phyloP scores from a whole-genome alignment of 208 protist species.

The Angomonas ambiguus region DNA sequence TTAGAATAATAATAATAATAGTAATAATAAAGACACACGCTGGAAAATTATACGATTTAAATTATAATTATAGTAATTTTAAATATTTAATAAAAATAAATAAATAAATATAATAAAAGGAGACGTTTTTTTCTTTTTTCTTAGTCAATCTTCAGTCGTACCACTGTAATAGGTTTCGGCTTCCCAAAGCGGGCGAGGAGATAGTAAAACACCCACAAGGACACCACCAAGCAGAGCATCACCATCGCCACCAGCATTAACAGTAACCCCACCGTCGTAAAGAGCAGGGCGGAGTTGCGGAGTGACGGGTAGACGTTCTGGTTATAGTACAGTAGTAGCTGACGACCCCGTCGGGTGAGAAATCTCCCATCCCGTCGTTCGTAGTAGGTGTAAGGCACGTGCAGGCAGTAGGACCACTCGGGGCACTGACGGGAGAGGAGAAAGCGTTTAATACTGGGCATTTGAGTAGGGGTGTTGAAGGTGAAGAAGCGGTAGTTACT shows the following conservation, averaged over 20 bases:
- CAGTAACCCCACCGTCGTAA: too few species aligned
- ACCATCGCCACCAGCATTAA: neutral
- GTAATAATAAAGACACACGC: too few species aligned
- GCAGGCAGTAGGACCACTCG: neutral
- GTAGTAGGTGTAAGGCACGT: neutral
- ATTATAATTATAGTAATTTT: neutral
- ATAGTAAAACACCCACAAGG: neutral
- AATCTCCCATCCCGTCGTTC: neutral
- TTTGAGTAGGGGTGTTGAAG: neutral
- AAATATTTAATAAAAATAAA: neutral
- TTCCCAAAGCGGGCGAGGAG: neutral
- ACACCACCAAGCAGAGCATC: neutral
- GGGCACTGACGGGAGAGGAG: constrained; percentile 4
- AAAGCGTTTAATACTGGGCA: neutral
- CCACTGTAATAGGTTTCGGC: neutral
- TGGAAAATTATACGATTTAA: too few species aligned
- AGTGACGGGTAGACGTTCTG: neutral
- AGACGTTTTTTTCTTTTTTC: neutral
- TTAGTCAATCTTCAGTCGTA: neutral
- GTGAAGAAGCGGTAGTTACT: neutral
- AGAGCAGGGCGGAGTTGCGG: too few species aligned
- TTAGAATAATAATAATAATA: constrained; percentile 8
- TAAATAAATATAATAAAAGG: neutral
- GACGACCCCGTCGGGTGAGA: neutral
- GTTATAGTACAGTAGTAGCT: neutral